These are phyloP conservation scores for Exophiala oligosperma DNA, from an alignment of 2,329 filamentous ascomycete genomes.

Conservation along the genomic window DNA sequence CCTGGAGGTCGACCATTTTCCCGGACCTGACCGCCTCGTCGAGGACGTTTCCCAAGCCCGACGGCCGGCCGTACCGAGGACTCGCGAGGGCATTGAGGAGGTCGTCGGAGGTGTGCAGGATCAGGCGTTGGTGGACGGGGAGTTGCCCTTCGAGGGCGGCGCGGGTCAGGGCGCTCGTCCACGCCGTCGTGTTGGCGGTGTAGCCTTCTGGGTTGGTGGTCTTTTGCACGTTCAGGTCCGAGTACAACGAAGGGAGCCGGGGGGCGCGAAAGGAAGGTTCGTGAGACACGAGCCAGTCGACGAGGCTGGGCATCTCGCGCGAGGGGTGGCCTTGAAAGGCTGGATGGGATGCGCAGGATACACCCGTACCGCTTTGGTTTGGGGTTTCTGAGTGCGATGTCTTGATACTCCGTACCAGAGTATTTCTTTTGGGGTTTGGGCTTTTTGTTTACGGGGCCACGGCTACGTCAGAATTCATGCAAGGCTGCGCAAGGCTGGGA, in stretches of 20 bases:
- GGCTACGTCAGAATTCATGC: too few relatives aligned
- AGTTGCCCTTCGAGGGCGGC: slow-evolving; percentile 66
- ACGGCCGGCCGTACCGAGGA: slow-evolving; percentile 75
- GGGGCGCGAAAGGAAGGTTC: slow-evolving; percentile 46
- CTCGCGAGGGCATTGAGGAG: slow-evolving; percentile 72
- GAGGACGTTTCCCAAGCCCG: slow-evolving; percentile 77
- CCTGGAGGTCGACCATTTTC: slow-evolving; percentile 68
- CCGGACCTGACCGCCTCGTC: slow-evolving; percentile 69
- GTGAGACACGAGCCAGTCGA: slow-evolving; percentile 29
- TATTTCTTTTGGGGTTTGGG: too few relatives aligned
- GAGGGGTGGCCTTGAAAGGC: not conserved
- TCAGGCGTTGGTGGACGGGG: slow-evolving; percentile 46
- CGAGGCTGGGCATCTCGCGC: slow-evolving; percentile 16
- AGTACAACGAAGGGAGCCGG: slow-evolving; percentile 82
- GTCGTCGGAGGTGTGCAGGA: slow-evolving; percentile 57
- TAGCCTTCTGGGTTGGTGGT: slow-evolving; percentile 84
- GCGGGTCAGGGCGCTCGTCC: slow-evolving; percentile 71
- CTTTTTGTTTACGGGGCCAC: too few relatives aligned
- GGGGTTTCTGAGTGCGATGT: not conserved
- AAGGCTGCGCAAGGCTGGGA: not conserved
- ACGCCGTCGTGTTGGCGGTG: slow-evolving; percentile 74
- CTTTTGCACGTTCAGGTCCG: slow-evolving; percentile 75
- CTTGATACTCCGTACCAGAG: too few relatives aligned
- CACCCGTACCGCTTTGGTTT: not conserved
- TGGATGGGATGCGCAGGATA: not conserved